phyloP scores from a whole-genome alignment of 192 early-diverging fungal species.

The Phlyctochytrium planicorne region DNA sequence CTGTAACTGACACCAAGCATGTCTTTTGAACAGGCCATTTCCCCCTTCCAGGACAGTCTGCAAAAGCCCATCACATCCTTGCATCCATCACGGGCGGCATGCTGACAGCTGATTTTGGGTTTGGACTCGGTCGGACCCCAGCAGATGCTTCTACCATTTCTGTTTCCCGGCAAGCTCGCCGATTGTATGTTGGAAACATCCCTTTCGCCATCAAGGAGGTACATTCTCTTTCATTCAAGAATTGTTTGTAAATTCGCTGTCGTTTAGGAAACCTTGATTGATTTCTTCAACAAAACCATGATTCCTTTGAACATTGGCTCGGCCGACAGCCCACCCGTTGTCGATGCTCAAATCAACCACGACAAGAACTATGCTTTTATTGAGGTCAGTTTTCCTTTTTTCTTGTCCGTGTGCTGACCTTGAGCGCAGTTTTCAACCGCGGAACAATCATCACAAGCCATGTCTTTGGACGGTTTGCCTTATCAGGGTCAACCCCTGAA shows the following conservation, averaged over 20 bases:
- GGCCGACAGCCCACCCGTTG: conserved; percentile 65
- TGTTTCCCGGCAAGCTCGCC: conserved; percentile 73
- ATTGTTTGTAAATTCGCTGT: neutral
- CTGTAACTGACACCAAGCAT: no score
- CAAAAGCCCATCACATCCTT: conserved; percentile 26
- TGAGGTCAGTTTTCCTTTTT: conserved; percentile 60
- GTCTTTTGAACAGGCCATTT: conserved; percentile 67
- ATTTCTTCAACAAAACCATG: conserved; percentile 90
- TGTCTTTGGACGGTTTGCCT: conserved; percentile 90
- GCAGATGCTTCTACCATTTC: conserved; percentile 16
- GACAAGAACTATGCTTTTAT: conserved; percentile 98
- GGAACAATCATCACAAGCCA: conserved; percentile 85
- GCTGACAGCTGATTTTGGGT: neutral
- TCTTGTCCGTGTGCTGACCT: neutral
- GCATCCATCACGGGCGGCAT: conserved; percentile 20
- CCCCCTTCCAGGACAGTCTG: conserved; percentile 70
- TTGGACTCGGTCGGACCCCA: neutral
- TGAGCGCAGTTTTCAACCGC: conserved; percentile 75
- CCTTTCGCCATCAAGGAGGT: conserved; percentile 69
- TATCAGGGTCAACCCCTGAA: conserved; percentile 82
- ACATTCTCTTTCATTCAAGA: neutral
- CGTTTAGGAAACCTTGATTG: conserved; percentile 59
- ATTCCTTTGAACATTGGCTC: conserved; percentile 70
- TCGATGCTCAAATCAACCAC: conserved; percentile 82
- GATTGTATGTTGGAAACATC: conserved; percentile 91